Percentiles rank a stretch among this genome's conserved stretches.
Conservation (phyloP, 1,139 yeast species). For the Yamadazyma aaseri region DNA sequence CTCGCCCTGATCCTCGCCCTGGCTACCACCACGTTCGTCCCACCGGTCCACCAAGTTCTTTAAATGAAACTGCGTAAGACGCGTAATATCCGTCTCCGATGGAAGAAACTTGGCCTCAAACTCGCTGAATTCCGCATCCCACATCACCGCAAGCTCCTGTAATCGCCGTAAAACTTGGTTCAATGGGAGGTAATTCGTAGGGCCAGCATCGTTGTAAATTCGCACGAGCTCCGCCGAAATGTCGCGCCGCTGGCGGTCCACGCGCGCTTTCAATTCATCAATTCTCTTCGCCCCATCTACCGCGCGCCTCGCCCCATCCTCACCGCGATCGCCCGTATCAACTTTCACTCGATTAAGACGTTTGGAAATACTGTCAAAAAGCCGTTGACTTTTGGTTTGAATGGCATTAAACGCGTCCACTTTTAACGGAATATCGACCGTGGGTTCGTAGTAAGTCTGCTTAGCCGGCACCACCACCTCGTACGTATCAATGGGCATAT, state of each 20-base stretch:
- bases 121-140: constrained; percentile 86
- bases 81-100: constrained; percentile 88
- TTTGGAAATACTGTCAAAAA: constrained; percentile 72
- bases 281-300: constrained; percentile 66
- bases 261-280: constrained; percentile 54
- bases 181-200: constrained; percentile 67
- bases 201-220: constrained; percentile 55
- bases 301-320: constrained; percentile 44
- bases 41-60: constrained; percentile 61
- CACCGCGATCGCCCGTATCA: constrained; percentile 74
- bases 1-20: background rate
- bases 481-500: constrained; percentile 67
- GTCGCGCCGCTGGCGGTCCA: constrained; percentile 49
- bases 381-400: constrained; percentile 49
- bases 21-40: too few relatives aligned
- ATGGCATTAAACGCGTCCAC: constrained; percentile 60
- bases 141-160: constrained; percentile 79
- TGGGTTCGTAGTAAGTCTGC: constrained; percentile 69
- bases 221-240: constrained; percentile 48
- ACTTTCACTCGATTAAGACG: constrained; percentile 77
- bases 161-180: constrained; percentile 68
- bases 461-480: constrained; percentile 80
- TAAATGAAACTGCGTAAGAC: constrained; percentile 86
- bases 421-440: constrained; percentile 67
- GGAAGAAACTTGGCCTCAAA: constrained; percentile 82